Base-by-base conservation (phyloP, 345 rosid genomes). In the Bruguiera sexangula region DNA sequence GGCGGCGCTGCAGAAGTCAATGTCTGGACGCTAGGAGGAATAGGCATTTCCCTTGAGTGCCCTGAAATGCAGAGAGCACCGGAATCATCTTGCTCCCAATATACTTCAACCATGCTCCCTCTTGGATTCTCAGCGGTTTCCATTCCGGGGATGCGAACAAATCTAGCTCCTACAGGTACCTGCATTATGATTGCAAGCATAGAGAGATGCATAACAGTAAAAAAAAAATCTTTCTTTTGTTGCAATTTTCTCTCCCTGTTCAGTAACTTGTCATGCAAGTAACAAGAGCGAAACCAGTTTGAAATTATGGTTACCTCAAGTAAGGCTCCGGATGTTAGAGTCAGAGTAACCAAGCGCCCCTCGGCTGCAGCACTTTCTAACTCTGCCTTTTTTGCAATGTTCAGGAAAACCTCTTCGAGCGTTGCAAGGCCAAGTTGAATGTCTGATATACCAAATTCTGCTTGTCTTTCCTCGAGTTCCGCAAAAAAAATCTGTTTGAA, bases 371-470 rank as follows among this genome's bases (percentile, higher is more conserved):
- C 98, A 50, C 69, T 87, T 83, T 94, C 98, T 16, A 94, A 84
- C 75, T 94, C 98, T 27, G 98, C 98, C 76, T 87, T 85, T 81
- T 80, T 84, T 32, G 97, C 98, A n/a, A 94, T 94, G 67, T 91
- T 91, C 64, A 94, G 81, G 89, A 91, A 94, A 62, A 94, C 97
- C 81, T 94, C 97, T 83, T 91, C 98, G 1, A 94, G 95, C n/a
- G 97, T 91, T 26, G 98, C 74, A 9, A 94, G 94, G 63, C 97
- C 89, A 24, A 91, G 91, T 69, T 94, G 98, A 73, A 94, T 84
- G 72, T 94, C 97, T 22, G 91, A 76, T 72, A 94, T 86, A 52
- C 89, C 85, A 53, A 89, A 86, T 63, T 88, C 93, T 6, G 34
- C 21, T 75, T 82, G 86, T 73, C 86, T 88, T 54, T 77, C 89